Evolutionary conservation across 805 yeast genomes (phyloP), one percentile per base, ranked within the genome.

Genomic region (Teunomyces pallodes): DNA sequence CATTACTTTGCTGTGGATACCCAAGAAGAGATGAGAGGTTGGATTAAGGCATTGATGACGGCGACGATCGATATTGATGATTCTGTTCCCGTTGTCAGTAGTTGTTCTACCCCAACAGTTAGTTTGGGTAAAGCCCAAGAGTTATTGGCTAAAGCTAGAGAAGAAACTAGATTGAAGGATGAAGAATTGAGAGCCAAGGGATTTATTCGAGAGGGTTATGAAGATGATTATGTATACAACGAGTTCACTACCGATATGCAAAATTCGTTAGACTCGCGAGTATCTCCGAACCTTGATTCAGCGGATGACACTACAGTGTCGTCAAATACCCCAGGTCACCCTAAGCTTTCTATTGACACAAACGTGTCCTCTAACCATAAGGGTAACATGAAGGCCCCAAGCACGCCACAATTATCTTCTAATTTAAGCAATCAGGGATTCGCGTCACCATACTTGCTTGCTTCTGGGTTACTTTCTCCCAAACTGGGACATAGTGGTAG

Each of bases 41-140:
- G 99, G 99, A 83, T 91, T 83, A 87, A 90, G 46, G 96, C 97
- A 0, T 74, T 94, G 51, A 88, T 91, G 82, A 90, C 91, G 51
- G 96, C 98, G 0, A 94, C 98, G 0, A 95, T 94, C 58, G 99
- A 94, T 62, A 77, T 95, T 47, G 99, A 94, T 68, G 97, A 94
- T 48, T 68, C 87, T 1, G 89, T 87, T 10, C 97, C 99, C 0
- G 94, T 90, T 1, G 85, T 91, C 8, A 86, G 96, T 51, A 87
- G 97, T 12, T 92, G 96, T 65, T 85, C 87, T 9, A 90, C 97
- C 0, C 98, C 99, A n/a, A 92, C 98, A 0, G 90, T 94, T 7
- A 84, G 96, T 9, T 72, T 94, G 53, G 81, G 83, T 42, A 84
- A 82, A 57, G 99, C 99, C 0, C 96, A 90, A 66, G 96, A 84